phyloP scores from a whole-genome alignment of 106 monocot species.

The Ottelia alismoides region DNA sequence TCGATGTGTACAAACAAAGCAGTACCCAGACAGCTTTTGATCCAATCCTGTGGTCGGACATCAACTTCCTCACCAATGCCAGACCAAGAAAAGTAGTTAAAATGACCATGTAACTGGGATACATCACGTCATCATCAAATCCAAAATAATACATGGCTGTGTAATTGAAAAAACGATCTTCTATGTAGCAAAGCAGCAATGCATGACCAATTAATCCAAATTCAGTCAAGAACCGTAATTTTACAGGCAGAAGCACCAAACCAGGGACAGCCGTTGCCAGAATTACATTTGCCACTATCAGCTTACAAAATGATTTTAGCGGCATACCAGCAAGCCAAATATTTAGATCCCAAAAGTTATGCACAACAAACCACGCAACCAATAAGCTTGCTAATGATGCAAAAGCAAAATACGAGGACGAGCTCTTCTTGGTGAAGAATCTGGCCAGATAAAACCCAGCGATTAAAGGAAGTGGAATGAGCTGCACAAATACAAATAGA shows the following conservation, averaged over 20 bases:
- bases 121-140: constrained; percentile 90
- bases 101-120: constrained; percentile 93
- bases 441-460: constrained; percentile 80
- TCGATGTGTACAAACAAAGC: constrained; percentile 71
- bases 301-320: constrained; percentile 84
- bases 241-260: constrained; percentile 72
- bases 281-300: constrained; percentile 50
- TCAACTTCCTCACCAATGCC: constrained; percentile 57
- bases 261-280: constrained; percentile 87
- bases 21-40: constrained; percentile 87
- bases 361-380: constrained; percentile 92
- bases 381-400: constrained; percentile 71
- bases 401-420: constrained; percentile 74
- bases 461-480: constrained; percentile 81
- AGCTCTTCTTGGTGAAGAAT: constrained; percentile 86
- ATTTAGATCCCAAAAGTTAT: constrained; percentile 96
- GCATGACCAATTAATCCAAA: constrained; percentile 76
- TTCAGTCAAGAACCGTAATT: constrained; percentile 66
- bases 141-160: constrained; percentile 80
- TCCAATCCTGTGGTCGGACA: constrained; percentile 59
- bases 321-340: constrained; percentile 97
- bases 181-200: constrained; percentile 83
- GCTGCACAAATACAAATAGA: constrained; percentile 37
- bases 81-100: constrained; percentile 70
- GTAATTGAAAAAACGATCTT: constrained; percentile 90